Conservation (phyloP, 139 green algal species). For the Asterochloris erici region DNA sequence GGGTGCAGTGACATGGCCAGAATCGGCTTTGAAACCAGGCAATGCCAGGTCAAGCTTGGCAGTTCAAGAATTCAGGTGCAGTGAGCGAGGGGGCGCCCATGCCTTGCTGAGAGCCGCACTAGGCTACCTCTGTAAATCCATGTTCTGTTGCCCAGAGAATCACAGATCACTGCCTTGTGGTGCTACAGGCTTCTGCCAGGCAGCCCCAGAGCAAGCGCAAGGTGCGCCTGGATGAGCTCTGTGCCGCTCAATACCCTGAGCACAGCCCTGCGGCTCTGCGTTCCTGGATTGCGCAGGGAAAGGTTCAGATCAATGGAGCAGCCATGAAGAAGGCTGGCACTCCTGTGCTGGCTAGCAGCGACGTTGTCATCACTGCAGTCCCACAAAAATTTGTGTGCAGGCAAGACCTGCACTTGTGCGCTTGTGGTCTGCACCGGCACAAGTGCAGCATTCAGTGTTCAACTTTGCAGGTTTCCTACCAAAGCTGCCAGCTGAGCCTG, state of each 20-base stretch:
- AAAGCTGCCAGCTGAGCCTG: too few species aligned
- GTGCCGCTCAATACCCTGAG: conserved; percentile 67
- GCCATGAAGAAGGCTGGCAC: conserved; percentile 75
- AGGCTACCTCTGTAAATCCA: too few species aligned
- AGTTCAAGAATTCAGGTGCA: too few species aligned
- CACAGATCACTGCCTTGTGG: conserved; percentile 13
- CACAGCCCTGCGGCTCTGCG: conserved; percentile 73
- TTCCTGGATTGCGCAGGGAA: conserved; percentile 90
- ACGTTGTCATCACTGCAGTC: conserved; percentile 67
- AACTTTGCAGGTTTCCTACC: too few species aligned
- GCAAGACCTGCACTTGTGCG: conserved; percentile 1
- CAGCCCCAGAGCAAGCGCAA: conserved; percentile 17
- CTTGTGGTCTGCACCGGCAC: too few species aligned
- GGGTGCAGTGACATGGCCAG: too few species aligned
- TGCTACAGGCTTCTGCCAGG: conserved; percentile 4
- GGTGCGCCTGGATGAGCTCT: conserved; percentile 82
- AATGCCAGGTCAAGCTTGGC: too few species aligned
- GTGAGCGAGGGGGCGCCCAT: too few species aligned
- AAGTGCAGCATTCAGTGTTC: too few species aligned
- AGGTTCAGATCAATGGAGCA: conserved; percentile 72
- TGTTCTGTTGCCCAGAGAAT: too few species aligned
- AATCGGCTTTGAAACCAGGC: too few species aligned
- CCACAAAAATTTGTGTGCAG: conserved; percentile 85
- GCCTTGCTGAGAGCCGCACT: too few species aligned
- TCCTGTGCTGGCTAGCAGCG: conserved; percentile 40